Base-by-base conservation (phyloP, 192 early-diverging fungal species). In the Coemansia sp. region DNA sequence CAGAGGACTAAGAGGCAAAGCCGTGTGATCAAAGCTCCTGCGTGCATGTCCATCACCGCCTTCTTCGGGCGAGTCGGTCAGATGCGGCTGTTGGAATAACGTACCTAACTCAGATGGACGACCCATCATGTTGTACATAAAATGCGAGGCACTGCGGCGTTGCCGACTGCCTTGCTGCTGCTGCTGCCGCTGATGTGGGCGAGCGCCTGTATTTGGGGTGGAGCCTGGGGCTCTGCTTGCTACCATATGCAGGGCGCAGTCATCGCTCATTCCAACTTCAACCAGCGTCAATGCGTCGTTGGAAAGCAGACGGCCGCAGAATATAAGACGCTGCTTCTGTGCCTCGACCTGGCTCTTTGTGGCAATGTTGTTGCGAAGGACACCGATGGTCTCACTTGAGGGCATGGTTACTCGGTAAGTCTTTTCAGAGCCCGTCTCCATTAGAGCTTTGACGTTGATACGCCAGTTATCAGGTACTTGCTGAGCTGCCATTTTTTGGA, bases 231-330 rank as follows among this genome's bases (percentile, higher is more conserved):
- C 28, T 39, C 67, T 51, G 20, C 71, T 53, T 8, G 71, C 68
- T 35, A 79, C 77, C 77, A 79, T 79, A 60, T 79, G 71, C 61
- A 79, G 28, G 40, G 77, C 71, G 37, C 71, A 63, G 67, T 67
- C 77, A 30, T 74, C 57, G 37, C 68, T 58, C 59, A 79, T 46
- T 0, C 77, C 77, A 8, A 56, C 64, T 35, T 79, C 77, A 16
- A 35, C 57, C 15, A 79, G 46, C 68, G 66, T 79, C 23, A 66
- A 64, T 2, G 64, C 42, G 39, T 79, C 64, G 56, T 73, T 68
- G 20, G 55, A 61, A 18, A 79, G 72, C 40, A 79, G 67, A 6
- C 71, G 77, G 15, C 77, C 77, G 61, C 52, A 49, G 68, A 67
- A 79, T 48, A 79, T 79, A 56, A 79, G 58, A 12, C 77, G 77